These are phyloP conservation scores for Halophytophthora batemanensis DNA, from an alignment of 352 stramenopile species.

Conservation along the genomic window DNA sequence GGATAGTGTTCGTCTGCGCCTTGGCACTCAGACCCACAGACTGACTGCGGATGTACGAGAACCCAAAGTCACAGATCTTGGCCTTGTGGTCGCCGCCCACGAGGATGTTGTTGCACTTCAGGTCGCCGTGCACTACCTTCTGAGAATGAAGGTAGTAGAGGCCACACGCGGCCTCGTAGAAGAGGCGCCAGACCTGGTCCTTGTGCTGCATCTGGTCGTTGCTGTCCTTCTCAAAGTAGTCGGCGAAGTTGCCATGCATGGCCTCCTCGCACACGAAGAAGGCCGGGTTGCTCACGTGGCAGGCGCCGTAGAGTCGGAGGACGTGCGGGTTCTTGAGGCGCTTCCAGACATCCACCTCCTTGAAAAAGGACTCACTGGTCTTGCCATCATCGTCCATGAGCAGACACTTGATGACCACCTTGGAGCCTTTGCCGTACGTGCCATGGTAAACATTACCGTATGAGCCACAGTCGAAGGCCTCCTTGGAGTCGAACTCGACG, in stretches of 20 bases:
- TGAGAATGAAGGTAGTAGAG: constrained; percentile 62
- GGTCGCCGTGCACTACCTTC: constrained; percentile 68
- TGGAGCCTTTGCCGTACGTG: background rate
- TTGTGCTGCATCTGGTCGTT: background rate
- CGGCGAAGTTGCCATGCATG: constrained; percentile 8
- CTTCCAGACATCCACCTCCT: background rate
- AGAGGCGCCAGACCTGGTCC: constrained; percentile 5
- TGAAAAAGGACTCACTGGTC: background rate
- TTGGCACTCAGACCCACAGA: constrained; percentile 16
- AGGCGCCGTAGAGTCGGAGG: constrained; percentile 24
- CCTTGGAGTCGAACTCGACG: constrained; percentile 5
- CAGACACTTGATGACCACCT: background rate
- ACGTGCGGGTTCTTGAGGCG: constrained; percentile 1
- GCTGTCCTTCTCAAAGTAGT: constrained; percentile 10
- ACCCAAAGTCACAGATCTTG: constrained; percentile 35
- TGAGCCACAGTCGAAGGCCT: background rate
- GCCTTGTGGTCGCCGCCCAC: constrained; percentile 33
- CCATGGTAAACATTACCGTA: background rate
- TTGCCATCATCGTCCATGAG: background rate
- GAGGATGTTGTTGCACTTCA: constrained; percentile 84
- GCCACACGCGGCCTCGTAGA: constrained; percentile 37
- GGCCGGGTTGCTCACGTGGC: constrained; percentile 18
- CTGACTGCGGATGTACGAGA: constrained; percentile 23
- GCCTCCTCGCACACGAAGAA: no score
- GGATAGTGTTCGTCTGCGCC: constrained; percentile 21